Percentiles rank a stretch among this genome's conserved stretches.
These are phyloP conservation scores for Bretschneidera sinensis DNA, from an alignment of 345 rosid genomes.

Conservation along the genomic window DNA sequence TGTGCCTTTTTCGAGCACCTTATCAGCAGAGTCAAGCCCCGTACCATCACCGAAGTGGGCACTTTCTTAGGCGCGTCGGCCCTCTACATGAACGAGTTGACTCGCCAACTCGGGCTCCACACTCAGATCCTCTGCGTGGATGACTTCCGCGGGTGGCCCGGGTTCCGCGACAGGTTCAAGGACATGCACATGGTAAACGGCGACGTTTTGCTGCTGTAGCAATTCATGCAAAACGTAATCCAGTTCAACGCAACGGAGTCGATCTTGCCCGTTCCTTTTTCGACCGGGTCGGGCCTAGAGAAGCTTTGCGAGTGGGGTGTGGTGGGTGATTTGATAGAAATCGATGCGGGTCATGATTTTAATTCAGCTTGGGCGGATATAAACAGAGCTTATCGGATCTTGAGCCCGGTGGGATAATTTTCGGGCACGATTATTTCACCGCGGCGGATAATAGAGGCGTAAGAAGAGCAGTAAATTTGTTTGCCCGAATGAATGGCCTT, in stretches of 20 bases:
- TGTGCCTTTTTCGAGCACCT: constrained; percentile 52
- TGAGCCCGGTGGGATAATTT: constrained; percentile 61
- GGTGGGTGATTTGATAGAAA: constrained; percentile 51
- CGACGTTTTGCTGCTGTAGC: constrained; percentile 51
- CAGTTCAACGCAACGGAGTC: constrained; percentile 26
- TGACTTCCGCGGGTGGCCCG: constrained; percentile 82
- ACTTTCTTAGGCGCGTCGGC: constrained; percentile 77
- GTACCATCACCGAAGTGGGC: constrained; percentile 57
- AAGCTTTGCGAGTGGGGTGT: constrained; percentile 65
- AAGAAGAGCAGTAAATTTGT: constrained; percentile 65
- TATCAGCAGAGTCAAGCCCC: constrained; percentile 44
- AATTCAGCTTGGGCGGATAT: constrained; percentile 74
- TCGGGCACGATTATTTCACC: constrained; percentile 66
- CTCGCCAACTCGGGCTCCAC: constrained; percentile 43
- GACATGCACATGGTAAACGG: constrained; percentile 47
- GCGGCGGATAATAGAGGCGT: constrained; percentile 55
- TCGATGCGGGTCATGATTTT: constrained; percentile 74
- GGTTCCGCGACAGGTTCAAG: constrained; percentile 49
- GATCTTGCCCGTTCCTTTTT: constrained; percentile 59
- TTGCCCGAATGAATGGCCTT: constrained; percentile 43
- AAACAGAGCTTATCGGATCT: constrained; percentile 50
- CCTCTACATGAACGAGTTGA: constrained; percentile 63
- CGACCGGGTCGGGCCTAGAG: constrained; percentile 50
- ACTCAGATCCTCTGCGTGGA: constrained; percentile 60
- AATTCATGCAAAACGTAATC: constrained; percentile 61